A percentile compares a stretch with the other conserved stretches of the same genome.
Evolutionary conservation across 2,329 filamentous ascomycete species (phyloP).

Genomic region (Metarhizium guizhouense): DNA sequence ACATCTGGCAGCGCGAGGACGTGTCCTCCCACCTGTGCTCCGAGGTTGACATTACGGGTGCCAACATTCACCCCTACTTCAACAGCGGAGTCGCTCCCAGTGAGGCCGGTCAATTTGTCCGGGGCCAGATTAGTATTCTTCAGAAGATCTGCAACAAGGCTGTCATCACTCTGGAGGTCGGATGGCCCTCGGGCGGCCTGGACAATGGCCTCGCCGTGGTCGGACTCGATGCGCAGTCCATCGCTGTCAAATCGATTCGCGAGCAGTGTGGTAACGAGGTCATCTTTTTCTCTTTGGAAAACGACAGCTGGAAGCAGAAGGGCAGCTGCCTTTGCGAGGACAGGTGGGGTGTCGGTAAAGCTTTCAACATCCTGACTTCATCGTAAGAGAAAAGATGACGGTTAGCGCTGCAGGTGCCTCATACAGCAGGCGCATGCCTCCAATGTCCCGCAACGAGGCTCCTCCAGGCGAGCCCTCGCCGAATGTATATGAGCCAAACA

Average conservation of each 20-base stretch:
- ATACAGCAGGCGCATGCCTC: background rate
- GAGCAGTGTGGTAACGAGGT: conserved; percentile 55
- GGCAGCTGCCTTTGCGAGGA: conserved; percentile 68
- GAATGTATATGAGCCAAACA: conserved; percentile 19
- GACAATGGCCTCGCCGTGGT: conserved; percentile 68
- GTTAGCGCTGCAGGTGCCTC: no score
- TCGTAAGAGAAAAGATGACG: background rate
- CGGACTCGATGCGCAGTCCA: conserved; percentile 55
- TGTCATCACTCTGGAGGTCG: conserved; percentile 79
- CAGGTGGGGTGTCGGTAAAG: conserved; percentile 56
- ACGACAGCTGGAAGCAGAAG: conserved; percentile 75
- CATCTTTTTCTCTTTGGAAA: conserved; percentile 72
- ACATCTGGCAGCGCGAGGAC: conserved; percentile 61
- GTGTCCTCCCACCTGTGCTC: conserved; percentile 54
- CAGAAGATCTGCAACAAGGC: conserved; percentile 63
- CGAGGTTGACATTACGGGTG: conserved; percentile 68
- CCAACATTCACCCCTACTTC: conserved; percentile 94
- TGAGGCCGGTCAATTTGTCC: conserved; percentile 68
- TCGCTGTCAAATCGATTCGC: conserved; percentile 65
- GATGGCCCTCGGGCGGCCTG: conserved; percentile 68
- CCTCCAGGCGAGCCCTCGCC: conserved; percentile 4
- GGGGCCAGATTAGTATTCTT: conserved; percentile 63
- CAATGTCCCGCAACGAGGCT: background rate
- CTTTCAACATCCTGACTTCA: conserved; percentile 4
- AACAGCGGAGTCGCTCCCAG: conserved; percentile 56